These are phyloP conservation scores for Paraphoma sp. DNA, from an alignment of 2,329 filamentous ascomycete species.

Conservation along the genomic window DNA sequence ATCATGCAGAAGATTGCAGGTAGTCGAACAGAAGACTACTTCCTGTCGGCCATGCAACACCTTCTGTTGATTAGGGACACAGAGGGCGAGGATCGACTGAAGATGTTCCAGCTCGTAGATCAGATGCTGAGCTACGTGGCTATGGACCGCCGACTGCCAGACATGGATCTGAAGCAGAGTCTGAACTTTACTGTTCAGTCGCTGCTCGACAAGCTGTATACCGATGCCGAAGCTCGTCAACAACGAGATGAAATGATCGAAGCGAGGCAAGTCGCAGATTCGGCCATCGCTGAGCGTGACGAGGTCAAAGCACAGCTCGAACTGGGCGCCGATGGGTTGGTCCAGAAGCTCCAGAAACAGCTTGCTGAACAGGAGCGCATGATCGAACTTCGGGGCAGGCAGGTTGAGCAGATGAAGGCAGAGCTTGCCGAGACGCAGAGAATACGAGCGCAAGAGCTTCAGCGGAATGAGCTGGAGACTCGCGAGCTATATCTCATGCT, in stretches of 20 bases:
- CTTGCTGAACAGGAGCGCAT: slow-evolving; percentile 91
- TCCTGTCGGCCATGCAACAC: slow-evolving; percentile 93
- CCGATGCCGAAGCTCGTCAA: slow-evolving; percentile 91
- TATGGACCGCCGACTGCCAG: slow-evolving; percentile 93
- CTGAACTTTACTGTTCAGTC: slow-evolving; percentile 97
- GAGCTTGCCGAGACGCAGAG: slow-evolving; percentile 88
- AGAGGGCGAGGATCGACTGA: slow-evolving; percentile 86
- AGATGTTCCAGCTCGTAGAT: slow-evolving; percentile 97
- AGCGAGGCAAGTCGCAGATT: slow-evolving; percentile 90
- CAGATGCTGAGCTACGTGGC: slow-evolving; percentile 99
- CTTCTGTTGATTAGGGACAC: slow-evolving; percentile 90
- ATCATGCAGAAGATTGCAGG: slow-evolving; percentile 86
- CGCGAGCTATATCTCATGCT: slow-evolving; percentile 98
- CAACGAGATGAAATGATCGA: slow-evolving; percentile 91
- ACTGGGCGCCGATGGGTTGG: slow-evolving; percentile 89
- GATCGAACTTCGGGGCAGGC: slow-evolving; percentile 85
- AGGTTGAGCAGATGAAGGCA: slow-evolving; percentile 85
- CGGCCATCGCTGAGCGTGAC: slow-evolving; percentile 94
- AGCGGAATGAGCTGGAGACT: slow-evolving; percentile 94
- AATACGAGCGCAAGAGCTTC: slow-evolving; percentile 85
- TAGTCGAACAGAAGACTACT: slow-evolving; percentile 90
- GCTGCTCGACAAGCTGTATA: slow-evolving; percentile 92
- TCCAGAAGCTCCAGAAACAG: slow-evolving; percentile 90
- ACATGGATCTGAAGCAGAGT: slow-evolving; percentile 97
- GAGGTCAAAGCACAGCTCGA: slow-evolving; percentile 90